Base-by-base conservation (phyloP, 257 asterid genomes). In the Ilex aquifolium region DNA sequence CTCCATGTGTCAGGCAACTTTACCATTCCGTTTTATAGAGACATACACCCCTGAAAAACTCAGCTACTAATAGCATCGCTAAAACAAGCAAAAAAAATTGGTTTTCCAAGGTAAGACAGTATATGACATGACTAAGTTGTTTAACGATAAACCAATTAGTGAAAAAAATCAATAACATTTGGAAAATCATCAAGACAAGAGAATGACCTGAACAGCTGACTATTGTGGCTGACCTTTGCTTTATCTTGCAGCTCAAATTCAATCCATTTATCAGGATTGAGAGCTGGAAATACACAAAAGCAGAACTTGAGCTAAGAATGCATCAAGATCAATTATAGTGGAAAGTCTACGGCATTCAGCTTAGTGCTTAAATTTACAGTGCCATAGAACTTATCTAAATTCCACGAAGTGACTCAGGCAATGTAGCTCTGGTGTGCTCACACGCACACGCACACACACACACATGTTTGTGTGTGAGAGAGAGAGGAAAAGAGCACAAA, bases 211-310 rank as follows among this genome's bases (percentile, higher is more conserved):
- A 91, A 91, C 62, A 91, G 71, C 70, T 84, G 96, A 69, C 90
- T 78, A 77, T 91, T 91, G 81, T 86, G 96, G 85, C 92, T 83
- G 71, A 89, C 98, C 76, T 85, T 88, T 55, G 78, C 92, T 85
- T 85, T 89, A 58, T 88, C 98, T 78, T 86, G 85, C 75, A 91
- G 89, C 82, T 88, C 83, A 76, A 91, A 88, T 74, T 83, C 95
- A 76, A 79, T 72, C 98, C 98, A 91, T 74, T 86, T 80, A 72
- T 88, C 79, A 53, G 98, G 92, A 74, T 83, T 86, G 65, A 91
- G 82, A 31, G 96, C 98, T 91, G 88, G 71, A 72, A 77, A 57
- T 21, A 72, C 60, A 74, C 59, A 72, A 61, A 70, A 31, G 57
- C 17, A 27, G 49, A 46, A 58, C 6, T 57, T 52, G 68, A 16